A percentile compares a stretch with the other conserved stretches of the same genome.
Evolutionary conservation across 2,329 filamentous ascomycete genomes (phyloP).

Genomic region (Raffaelea ambrosiae): DNA sequence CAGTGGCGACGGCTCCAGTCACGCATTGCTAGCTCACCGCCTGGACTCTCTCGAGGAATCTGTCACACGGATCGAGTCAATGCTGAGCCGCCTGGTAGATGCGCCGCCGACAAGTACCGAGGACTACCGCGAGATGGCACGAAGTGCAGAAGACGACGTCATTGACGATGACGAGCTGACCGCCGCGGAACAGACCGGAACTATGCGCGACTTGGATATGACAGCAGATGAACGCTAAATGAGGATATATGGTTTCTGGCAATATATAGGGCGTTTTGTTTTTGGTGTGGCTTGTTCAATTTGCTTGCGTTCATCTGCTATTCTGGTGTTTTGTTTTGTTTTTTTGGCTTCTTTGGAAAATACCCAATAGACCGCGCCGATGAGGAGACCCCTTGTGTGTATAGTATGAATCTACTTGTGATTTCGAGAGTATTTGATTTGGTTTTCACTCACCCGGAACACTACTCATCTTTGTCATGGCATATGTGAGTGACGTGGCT

Average conservation of each 20-base stretch:
- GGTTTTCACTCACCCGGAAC: too few relatives aligned
- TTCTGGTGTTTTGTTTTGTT: not conserved
- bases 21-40: too few relatives aligned
- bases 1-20: too few relatives aligned
- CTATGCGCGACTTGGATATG: constrained; percentile 13
- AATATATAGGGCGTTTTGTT: not conserved
- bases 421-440: not conserved
- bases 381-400: not conserved
- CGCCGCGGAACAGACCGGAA: constrained; percentile 11
- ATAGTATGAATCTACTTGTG: not conserved
- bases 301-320: not conserved
- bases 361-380: too few relatives aligned
- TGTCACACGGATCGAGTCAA: constrained; percentile 27
- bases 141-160: constrained; percentile 7
- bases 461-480: too few relatives aligned
- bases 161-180: constrained; percentile 10
- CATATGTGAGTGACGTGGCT: too few relatives aligned
- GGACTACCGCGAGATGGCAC: not conserved
- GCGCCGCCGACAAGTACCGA: not conserved
- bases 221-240: constrained; percentile 10
- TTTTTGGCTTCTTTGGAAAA: not conserved
- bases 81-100: constrained; percentile 19
- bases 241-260: too few relatives aligned
- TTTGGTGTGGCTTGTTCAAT: not conserved
- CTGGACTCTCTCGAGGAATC: constrained; percentile 42